phyloP scores from a whole-genome alignment of 257 asterid species.

The Fraxinus anomala region DNA sequence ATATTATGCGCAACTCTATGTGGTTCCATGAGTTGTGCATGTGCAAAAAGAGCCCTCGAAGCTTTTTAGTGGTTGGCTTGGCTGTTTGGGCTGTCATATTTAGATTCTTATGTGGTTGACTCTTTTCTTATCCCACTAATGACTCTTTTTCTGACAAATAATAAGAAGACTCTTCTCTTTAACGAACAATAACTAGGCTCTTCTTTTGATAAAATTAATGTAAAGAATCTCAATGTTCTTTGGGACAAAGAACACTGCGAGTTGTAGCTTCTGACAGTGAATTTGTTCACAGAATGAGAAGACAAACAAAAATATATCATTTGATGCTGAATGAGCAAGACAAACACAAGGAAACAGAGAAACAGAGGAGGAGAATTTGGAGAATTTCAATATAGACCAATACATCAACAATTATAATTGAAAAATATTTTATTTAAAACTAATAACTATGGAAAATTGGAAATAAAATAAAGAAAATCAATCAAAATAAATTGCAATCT shows the following conservation, averaged over 20 bases:
- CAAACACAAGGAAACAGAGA: not conserved
- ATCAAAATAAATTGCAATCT: no score
- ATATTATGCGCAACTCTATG: not conserved
- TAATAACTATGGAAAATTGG: no score
- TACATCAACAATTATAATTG: not conserved
- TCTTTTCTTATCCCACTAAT: not conserved
- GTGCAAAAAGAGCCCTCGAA: not conserved
- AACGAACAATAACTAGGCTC: not conserved
- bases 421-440: no score
- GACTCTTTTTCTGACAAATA: not conserved
- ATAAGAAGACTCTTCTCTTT: not conserved
- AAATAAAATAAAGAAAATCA: no score
- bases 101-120: not conserved
- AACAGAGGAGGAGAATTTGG: not conserved
- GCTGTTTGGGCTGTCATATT: not conserved
- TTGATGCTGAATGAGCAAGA: not conserved
- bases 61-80: not conserved
- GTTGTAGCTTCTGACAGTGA: not conserved
- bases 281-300: not conserved
- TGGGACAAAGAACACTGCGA: not conserved
- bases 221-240: not conserved
- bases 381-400: not conserved
- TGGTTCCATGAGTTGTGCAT: not conserved
- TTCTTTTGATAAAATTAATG: not conserved
- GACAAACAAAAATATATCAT: not conserved